These are phyloP conservation scores for Fusarium guadeloupense DNA, from an alignment of 2,329 filamentous ascomycete species.

Conservation along the genomic window DNA sequence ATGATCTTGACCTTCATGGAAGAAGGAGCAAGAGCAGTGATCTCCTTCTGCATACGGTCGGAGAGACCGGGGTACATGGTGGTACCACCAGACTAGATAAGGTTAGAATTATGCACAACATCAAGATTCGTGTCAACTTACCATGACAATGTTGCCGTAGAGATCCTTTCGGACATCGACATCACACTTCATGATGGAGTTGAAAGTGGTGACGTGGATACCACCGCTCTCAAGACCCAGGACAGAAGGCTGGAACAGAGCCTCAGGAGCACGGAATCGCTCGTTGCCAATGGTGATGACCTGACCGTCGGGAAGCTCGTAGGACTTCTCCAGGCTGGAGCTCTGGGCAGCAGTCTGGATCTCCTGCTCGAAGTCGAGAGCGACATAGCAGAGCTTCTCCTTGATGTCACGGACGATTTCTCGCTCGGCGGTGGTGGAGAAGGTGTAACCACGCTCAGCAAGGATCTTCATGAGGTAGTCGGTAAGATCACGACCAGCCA, in stretches of 20 bases:
- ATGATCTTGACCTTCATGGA: constrained; percentile 99
- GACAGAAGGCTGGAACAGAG: constrained; percentile 98
- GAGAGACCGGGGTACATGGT: constrained; percentile 99
- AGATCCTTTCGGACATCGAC: constrained; percentile 99
- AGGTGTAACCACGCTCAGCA: constrained; percentile 98
- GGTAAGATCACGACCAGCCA: constrained; percentile 99
- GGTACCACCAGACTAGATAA: constrained; percentile 91
- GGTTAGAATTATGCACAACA: constrained; percentile 45
- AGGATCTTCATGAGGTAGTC: constrained; percentile 99
- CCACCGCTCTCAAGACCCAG: constrained; percentile 98
- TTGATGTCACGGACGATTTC: constrained; percentile 99
- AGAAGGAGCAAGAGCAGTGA: constrained; percentile 97
- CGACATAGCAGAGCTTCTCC: constrained; percentile 99
- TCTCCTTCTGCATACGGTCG: constrained; percentile 99
- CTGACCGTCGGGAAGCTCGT: constrained; percentile 99
- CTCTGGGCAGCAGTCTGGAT: constrained; percentile 99
- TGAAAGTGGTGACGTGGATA: constrained; percentile 99
- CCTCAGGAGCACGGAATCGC: constrained; percentile 99
- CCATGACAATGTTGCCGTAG: constrained; percentile 99
- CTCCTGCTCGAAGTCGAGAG: constrained; percentile 99
- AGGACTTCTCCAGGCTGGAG: constrained; percentile 99
- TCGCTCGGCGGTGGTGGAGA: constrained; percentile 99
- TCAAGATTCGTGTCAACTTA: constrained; percentile 61
- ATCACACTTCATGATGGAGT: constrained; percentile 99
- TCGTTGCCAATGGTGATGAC: constrained; percentile 99